Base-by-base conservation (phyloP, 805 yeast species). In the Danielia oregonensis region DNA sequence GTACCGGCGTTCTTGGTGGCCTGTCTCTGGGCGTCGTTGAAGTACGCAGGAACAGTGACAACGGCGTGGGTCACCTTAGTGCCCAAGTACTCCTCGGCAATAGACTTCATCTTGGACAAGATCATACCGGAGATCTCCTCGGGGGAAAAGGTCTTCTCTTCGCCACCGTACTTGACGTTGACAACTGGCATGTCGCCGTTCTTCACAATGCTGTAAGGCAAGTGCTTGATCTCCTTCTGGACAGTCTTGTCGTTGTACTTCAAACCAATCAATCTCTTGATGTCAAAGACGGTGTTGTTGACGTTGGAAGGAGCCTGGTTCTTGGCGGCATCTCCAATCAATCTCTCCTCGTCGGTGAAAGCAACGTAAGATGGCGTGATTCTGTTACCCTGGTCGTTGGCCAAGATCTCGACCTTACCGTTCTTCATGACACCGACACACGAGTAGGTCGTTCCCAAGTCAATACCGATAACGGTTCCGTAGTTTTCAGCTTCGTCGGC, bases 331-430 rank as follows among this genome's bases (percentile, higher is more conserved):
- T 87, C 96, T 71, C 96, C 96, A 57, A 87, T 86, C 56, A 87
- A 74, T 71, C 96, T 81, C 74, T 88, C 97, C 37, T 84, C 78
- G 51, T 84, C 93, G 35, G 95, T 86, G 74, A 88, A 88, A 27
- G 96, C 96, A 37, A 89, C 97, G 62, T 83, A 89, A 21, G 96
- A 89, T 39, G 97, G 96, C 38, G 97, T 89, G 41, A 89, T 88
- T 77, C 97, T 86, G 79, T 88, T 88, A 80, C 97, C 97, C 75
- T 88, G 97, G 67, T 89, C 97, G 64, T 88, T 88, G 57, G 97
- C 96, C 61, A 88, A 85, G 65, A 88, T 89, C 70, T 89, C 97
- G 35, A 89, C 97, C 61, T 85, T 76, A 52, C 91, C 94, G 59
- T 85, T 85, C 55, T 87, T 74, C 74, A 87, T 87, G 60, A 87